phyloP scores from a whole-genome alignment of 1,284 basidiomycete species.

The Hypsizygus ulmarius region DNA sequence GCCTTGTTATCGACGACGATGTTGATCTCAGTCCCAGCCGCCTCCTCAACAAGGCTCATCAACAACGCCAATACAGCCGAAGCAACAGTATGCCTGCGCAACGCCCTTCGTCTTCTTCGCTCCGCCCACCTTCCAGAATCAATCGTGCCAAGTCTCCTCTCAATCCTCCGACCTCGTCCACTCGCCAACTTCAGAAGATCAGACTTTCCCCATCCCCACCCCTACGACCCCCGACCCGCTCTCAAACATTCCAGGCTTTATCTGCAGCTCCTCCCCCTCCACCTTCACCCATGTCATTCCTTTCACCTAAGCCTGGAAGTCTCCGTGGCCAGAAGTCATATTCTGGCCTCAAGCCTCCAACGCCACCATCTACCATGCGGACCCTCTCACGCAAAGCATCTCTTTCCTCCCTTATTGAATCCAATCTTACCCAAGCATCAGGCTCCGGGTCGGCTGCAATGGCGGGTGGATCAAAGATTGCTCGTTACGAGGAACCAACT shows the following conservation, averaged over 20 bases:
- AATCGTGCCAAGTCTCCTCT: constrained; percentile 68
- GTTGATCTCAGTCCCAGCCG: constrained; percentile 76
- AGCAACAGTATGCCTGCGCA: constrained; percentile 60
- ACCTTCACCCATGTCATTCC: constrained; percentile 47
- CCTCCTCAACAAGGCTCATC: constrained; percentile 53
- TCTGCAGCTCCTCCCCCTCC: constrained; percentile 44
- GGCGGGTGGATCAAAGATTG: constrained; percentile 33
- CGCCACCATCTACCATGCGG: constrained; percentile 56
- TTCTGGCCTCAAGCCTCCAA: constrained; percentile 69
- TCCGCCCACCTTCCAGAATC: constrained; percentile 59
- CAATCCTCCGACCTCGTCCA: constrained; percentile 62
- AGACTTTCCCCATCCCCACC: constrained; percentile 64
- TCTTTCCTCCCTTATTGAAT: constrained; percentile 67
- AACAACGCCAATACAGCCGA: constrained; percentile 40
- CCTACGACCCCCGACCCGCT: constrained; percentile 47
- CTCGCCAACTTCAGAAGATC: constrained; percentile 63
- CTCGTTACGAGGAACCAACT: constrained; percentile 70
- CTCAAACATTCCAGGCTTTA: constrained; percentile 59
- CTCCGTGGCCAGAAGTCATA: constrained; percentile 79
- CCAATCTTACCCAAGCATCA: constrained; percentile 52
- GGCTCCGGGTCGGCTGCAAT: constrained; percentile 44
- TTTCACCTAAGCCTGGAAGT: constrained; percentile 64
- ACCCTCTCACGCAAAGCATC: constrained; percentile 72
- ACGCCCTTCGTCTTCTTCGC: constrained; percentile 33
- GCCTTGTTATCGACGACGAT: constrained; percentile 77